Percentiles rank a stretch among this genome's conserved stretches.
Evolutionary conservation across 441 rosid species (phyloP).

Genomic region (Eruca vesicaria): DNA sequence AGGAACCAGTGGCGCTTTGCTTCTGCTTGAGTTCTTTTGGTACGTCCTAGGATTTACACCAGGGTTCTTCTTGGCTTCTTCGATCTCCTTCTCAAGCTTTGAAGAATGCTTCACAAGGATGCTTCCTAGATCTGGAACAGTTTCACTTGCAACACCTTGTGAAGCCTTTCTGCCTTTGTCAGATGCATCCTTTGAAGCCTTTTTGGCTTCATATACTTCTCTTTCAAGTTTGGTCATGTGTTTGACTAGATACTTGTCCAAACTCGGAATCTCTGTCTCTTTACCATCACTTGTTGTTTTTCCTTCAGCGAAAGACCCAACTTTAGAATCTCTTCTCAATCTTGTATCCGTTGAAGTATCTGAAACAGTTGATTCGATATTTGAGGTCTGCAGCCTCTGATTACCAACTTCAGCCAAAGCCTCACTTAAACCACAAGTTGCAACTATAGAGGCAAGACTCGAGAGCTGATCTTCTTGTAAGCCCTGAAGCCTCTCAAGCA

Average conservation of each 20-base stretch:
- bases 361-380: conserved; percentile 12
- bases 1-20: conserved; percentile 29
- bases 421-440: conserved; percentile 90
- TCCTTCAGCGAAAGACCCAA: conserved; percentile 26
- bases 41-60: conserved; percentile 22
- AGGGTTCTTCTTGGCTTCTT: conserved; percentile 54
- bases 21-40: conserved; percentile 30
- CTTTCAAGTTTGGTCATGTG: conserved; percentile 77
- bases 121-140: conserved; percentile 54
- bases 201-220: conserved; percentile 80
- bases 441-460: conserved; percentile 83
- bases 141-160: conserved; percentile 27
- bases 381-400: conserved; percentile 20
- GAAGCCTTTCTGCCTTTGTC: conserved; percentile 23
- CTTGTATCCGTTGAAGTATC: conserved; percentile 42
- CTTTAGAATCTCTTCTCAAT: conserved; percentile 33
- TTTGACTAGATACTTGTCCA: conserved; percentile 87
- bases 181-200: conserved; percentile 25
- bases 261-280: conserved; percentile 40
- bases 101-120: conserved; percentile 59
- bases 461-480: conserved; percentile 91
- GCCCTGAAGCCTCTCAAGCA: conserved; percentile 80
- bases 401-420: conserved; percentile 72
- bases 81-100: conserved; percentile 56
- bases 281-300: background rate